phyloP scores from a whole-genome alignment of 2,329 filamentous ascomycete species.

The Bipolaris zeicola region DNA sequence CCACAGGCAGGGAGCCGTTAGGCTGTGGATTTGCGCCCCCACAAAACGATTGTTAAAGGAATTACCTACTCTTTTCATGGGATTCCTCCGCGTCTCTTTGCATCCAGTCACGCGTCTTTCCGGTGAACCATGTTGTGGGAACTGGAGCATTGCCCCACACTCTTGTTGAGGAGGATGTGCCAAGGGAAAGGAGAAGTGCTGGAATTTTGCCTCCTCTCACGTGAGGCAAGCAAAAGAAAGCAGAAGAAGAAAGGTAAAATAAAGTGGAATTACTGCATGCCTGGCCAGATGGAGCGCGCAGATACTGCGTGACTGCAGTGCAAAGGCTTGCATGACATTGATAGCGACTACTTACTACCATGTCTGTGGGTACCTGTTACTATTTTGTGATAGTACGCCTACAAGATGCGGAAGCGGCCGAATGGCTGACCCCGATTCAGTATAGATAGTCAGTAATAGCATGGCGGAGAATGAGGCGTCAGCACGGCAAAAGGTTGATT shows the following conservation, averaged over 20 bases:
- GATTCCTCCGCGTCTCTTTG: constrained; percentile 4
- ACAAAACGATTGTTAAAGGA: neutral
- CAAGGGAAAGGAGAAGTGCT: neutral
- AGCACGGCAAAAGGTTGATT: constrained; percentile 13
- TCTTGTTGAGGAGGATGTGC: constrained; percentile 9
- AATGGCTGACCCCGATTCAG: neutral
- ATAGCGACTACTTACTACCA: neutral
- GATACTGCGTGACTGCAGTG: neutral
- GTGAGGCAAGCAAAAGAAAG: neutral
- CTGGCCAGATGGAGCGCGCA: neutral
- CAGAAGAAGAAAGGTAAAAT: neutral
- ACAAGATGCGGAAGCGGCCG: constrained; percentile 3
- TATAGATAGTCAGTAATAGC: neutral
- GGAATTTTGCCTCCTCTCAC: neutral
- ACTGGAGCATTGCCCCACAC: neutral
- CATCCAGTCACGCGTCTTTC: constrained; percentile 8
- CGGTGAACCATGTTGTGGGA: constrained; percentile 14
- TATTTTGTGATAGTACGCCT: neutral
- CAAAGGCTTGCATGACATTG: constrained; percentile 2
- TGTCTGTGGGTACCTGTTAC: neutral
- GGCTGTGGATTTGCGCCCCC: neutral
- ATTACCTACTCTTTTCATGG: constrained; percentile 12
- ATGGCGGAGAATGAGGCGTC: constrained; percentile 4
- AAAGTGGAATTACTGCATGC: neutral
- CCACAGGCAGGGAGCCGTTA: constrained; percentile 1